Percentiles rank a stretch among this genome's conserved stretches.
Conservation (phyloP, 495 filamentous ascomycete genomes). For the Hyaloscypha hepaticicola region DNA sequence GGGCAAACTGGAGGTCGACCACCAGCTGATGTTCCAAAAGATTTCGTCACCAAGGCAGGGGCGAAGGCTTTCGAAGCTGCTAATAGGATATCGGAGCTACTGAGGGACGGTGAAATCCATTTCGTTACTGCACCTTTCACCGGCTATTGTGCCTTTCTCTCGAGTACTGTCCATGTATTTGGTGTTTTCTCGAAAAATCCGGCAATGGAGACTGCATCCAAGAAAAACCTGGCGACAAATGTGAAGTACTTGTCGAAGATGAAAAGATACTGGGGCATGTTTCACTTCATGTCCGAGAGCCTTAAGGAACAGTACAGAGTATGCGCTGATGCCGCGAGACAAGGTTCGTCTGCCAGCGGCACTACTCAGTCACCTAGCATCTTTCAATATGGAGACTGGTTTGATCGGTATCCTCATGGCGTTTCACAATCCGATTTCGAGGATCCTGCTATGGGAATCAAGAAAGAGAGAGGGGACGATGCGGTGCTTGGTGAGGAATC, state of each 20-base stretch:
- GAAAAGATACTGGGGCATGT: constrained; percentile 98
- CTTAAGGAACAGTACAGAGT: constrained; percentile 85
- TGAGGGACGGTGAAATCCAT: constrained; percentile 77
- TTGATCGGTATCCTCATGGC: constrained; percentile 90
- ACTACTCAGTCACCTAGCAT: constrained; percentile 58
- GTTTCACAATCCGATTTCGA: constrained; percentile 82
- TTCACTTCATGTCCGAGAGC: constrained; percentile 93
- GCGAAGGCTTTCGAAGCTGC: constrained; percentile 83
- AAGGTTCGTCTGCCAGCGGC: constrained; percentile 17
- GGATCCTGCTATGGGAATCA: constrained; percentile 61
- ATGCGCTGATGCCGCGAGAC: constrained; percentile 71
- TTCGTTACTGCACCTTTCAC: constrained; percentile 87
- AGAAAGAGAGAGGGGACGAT: constrained; percentile 74
- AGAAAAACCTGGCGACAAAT: constrained; percentile 84
- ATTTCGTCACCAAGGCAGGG: constrained; percentile 74
- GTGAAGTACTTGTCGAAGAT: constrained; percentile 89
- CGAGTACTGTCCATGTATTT: constrained; percentile 89
- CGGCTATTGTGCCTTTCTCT: constrained; percentile 90
- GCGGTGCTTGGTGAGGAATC: constrained; percentile 81
- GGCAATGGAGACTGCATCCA: constrained; percentile 71
- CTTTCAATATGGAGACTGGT: constrained; percentile 98
- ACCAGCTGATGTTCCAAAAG: constrained; percentile 72
- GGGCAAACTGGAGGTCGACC: constrained; percentile 63
- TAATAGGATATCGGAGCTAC: constrained; percentile 79
- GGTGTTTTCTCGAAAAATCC: constrained; percentile 85